These are phyloP conservation scores for Kalmanozyma brasiliensis DNA, from an alignment of 1,284 basidiomycete species.

Conservation along the genomic window DNA sequence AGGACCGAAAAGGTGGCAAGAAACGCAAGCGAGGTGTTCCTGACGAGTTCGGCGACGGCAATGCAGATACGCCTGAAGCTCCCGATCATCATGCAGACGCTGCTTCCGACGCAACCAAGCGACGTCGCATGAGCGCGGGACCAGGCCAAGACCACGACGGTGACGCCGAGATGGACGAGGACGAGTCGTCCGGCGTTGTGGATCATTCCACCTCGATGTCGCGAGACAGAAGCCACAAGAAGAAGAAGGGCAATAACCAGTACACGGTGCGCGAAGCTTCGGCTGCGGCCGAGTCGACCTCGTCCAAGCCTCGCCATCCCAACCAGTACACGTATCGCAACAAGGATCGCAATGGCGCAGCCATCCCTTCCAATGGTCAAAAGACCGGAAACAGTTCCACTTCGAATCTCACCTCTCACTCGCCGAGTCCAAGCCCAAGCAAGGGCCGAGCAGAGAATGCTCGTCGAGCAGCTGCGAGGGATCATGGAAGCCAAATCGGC, in stretches of 20 bases:
- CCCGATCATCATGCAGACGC: slow-evolving; percentile 26
- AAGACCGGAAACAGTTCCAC: slow-evolving; percentile 41
- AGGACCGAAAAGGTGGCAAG: slow-evolving; percentile 40
- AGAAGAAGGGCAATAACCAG: slow-evolving; percentile 51
- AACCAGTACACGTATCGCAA: slow-evolving; percentile 75
- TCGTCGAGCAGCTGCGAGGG: slow-evolving; percentile 35
- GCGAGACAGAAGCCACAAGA: slow-evolving; percentile 40
- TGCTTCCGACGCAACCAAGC: slow-evolving; percentile 44
- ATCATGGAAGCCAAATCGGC: slow-evolving; percentile 46
- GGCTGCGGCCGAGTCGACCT: slow-evolving; percentile 23
- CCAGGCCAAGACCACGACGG: slow-evolving; percentile 22
- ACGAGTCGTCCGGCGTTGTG: slow-evolving; percentile 15
- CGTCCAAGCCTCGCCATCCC: slow-evolving; percentile 68
- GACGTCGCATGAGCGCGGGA: slow-evolving; percentile 49
- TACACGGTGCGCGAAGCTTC: slow-evolving; percentile 38
- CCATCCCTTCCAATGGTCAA: slow-evolving; percentile 16
- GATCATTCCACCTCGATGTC: slow-evolving; percentile 7
- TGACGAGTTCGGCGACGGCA: slow-evolving; percentile 38
- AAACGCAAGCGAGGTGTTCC: slow-evolving; percentile 56
- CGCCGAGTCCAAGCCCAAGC: slow-evolving; percentile 59
- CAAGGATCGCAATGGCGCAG: slow-evolving; percentile 62
- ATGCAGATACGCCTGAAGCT: slow-evolving; percentile 18
- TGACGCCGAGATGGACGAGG: slow-evolving; percentile 40
- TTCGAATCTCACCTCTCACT: slow-evolving; percentile 48
- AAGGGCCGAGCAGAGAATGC: slow-evolving; percentile 45